Conservation (phyloP, 164 flowering plant species). For the Vitis riparia region DNA sequence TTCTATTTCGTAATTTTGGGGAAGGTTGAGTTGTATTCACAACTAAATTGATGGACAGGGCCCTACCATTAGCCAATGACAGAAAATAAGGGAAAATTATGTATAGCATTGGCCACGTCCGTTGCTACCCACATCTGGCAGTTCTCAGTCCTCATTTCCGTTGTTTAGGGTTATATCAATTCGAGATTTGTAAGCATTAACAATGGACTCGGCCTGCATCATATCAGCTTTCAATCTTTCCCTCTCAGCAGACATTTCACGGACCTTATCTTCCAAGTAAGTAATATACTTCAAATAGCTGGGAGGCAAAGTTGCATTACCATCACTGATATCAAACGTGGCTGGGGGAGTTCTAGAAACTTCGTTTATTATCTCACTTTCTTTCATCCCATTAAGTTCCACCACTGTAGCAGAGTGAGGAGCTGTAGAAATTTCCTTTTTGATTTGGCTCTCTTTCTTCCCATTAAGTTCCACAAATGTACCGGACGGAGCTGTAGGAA, state of each 20-base stretch:
- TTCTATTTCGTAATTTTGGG: too few relatives aligned
- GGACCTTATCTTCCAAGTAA: constrained; percentile 51
- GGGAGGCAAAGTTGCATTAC: constrained; percentile 46
- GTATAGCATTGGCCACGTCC: too few relatives aligned
- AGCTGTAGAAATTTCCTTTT: too few relatives aligned
- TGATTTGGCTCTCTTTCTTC: too few relatives aligned
- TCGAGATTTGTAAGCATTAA: constrained; percentile 53
- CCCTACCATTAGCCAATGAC: too few relatives aligned
- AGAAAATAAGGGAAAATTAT: too few relatives aligned
- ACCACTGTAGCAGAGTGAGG: constrained; percentile 22
- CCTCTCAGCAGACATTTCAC: constrained; percentile 45
- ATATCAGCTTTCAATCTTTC: constrained; percentile 60
- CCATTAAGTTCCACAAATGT: too few relatives aligned
- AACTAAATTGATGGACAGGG: too few relatives aligned
- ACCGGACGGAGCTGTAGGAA: too few relatives aligned
- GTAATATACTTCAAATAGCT: constrained; percentile 45
- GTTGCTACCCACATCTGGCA: too few relatives aligned
- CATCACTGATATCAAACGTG: constrained; percentile 23
- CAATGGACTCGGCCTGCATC: constrained; percentile 64
- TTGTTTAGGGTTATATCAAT: constrained; percentile 35
- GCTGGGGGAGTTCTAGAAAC: constrained; percentile 16
- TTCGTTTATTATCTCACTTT: constrained; percentile 32
- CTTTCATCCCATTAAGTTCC: constrained; percentile 45
- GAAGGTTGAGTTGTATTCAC: too few relatives aligned
- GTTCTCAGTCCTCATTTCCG: constrained; percentile 48